Conservation (phyloP, 2,329 filamentous ascomycete species). For the Davidsoniella australis region DNA sequence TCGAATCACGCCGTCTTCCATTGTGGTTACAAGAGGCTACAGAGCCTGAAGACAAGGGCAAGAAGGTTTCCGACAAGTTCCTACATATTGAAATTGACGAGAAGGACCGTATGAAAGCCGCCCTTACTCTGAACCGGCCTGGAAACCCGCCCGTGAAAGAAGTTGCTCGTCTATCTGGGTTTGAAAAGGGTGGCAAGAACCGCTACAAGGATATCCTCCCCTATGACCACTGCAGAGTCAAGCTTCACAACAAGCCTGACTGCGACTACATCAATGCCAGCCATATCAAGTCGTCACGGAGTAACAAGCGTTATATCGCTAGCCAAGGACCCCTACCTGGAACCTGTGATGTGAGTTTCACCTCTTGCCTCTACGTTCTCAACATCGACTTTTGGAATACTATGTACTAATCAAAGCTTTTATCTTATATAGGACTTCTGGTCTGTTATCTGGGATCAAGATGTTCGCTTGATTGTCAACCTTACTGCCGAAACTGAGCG, state of each 20-base stretch:
- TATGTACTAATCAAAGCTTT: slow-evolving; percentile 17
- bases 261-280: slow-evolving; percentile 97
- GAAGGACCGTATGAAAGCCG: slow-evolving; percentile 82
- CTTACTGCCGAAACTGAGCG: slow-evolving; percentile 88
- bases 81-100: slow-evolving; percentile 69
- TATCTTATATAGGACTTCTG: slow-evolving; percentile 61
- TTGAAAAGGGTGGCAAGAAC: slow-evolving; percentile 91
- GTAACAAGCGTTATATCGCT: slow-evolving; percentile 86
- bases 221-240: slow-evolving; percentile 84
- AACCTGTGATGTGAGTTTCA: slow-evolving; percentile 60
- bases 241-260: slow-evolving; percentile 46
- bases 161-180: slow-evolving; percentile 62
- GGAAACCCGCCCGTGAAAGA: slow-evolving; percentile 15
- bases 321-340: slow-evolving; percentile 85
- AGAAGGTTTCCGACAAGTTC: slow-evolving; percentile 67
- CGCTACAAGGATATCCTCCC: slow-evolving; percentile 96
- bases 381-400: neutral
- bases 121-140: slow-evolving; percentile 33
- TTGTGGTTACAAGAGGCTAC: slow-evolving; percentile 59
- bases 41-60: slow-evolving; percentile 54
- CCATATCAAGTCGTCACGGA: slow-evolving; percentile 61
- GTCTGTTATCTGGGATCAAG: slow-evolving; percentile 94
- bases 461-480: slow-evolving; percentile 89
- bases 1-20: slow-evolving; percentile 42
- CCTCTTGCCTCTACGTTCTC: neutral